Evolutionary conservation across 371 early-diverging fungal species (phyloP), one percentile per base, ranked within the genome.

Genomic region (Mortierella sp.): DNA sequence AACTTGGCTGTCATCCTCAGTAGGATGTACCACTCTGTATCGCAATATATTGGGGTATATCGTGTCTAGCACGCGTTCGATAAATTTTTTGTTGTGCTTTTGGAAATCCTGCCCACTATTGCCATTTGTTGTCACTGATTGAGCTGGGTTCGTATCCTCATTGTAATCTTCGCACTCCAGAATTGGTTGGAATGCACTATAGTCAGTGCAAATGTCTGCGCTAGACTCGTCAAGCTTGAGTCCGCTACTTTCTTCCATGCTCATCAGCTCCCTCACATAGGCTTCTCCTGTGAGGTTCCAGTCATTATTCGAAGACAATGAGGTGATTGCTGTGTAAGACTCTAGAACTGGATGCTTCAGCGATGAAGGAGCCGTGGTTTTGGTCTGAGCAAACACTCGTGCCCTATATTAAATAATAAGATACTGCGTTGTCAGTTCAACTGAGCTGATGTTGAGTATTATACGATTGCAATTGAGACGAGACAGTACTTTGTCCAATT

Each of bases 271-370:
- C 26, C 71, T 40, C 35, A 74, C 32, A 35, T 80, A 80, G 2
- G 51, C 75, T 34, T 80, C 75, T 42, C 34, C 65, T 9, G 80
- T 68, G 15, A 80, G 32, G 35, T 80, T 80, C 80, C 80, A 80
- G 32, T 80, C 75, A 29, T 59, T 34, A 56, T 80, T 74, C 15
- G 63, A 32, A 6, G 80, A 53, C 32, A 67, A 37, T 9, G 68
- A 66, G 3, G 80, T 80, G 22, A 55, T 22, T 22, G 63, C 58
- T 22, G 68, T 64, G 28, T 54, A 70, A 3, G 75, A 57, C 19
- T 45, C 61, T 59, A 26, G 59, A 6, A 17, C 13, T 0, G 55
- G 68, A 29, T 51, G 55, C 5, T 4, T 61, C 15, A 9, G 3
- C 19, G 17, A 29, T 45, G 47, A 42, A 0, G 17, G 34, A 3